A percentile compares a stretch with the other conserved stretches of the same genome.
Evolutionary conservation across 345 rosid genomes (phyloP).

Genomic region (Theobroma cacao): DNA sequence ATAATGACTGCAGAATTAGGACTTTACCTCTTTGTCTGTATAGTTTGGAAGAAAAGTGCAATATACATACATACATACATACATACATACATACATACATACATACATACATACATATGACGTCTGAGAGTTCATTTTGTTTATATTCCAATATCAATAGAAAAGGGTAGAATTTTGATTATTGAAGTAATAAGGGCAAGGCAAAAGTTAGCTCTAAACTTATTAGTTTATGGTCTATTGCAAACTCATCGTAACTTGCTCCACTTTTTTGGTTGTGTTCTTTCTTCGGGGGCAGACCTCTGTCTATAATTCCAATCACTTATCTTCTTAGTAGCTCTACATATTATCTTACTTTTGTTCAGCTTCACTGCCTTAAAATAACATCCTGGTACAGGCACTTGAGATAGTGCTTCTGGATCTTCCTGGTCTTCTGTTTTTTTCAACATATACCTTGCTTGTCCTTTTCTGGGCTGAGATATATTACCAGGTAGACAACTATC

Average conservation of each 20-base stretch:
- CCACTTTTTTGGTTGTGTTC: not conserved
- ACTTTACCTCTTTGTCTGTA: not conserved
- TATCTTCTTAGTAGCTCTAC: not conserved
- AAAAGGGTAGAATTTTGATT: not conserved
- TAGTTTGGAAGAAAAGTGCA: not conserved
- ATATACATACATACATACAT: too few relatives aligned
- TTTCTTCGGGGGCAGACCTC: conserved; percentile 8
- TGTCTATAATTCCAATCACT: not conserved
- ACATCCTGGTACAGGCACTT: conserved; percentile 32
- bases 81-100: too few relatives aligned
- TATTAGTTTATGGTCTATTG: not conserved
- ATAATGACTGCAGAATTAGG: not conserved
- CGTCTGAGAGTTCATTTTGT: not conserved
- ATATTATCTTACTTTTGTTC: not conserved
- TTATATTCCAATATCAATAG: not conserved
- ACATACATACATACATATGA: too few relatives aligned
- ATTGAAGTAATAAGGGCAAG: not conserved
- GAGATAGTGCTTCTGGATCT: conserved; percentile 60
- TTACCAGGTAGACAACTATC: conserved; percentile 49
- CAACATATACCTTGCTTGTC: conserved; percentile 72
- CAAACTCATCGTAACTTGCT: not conserved
- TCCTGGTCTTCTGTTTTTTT: conserved; percentile 72
- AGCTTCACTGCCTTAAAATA: conserved; percentile 2
- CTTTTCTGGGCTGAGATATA: conserved; percentile 90
- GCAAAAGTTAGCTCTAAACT: not conserved